Evolutionary conservation across 345 rosid genomes (phyloP).

Genomic region (Erucastrum elatum): DNA sequence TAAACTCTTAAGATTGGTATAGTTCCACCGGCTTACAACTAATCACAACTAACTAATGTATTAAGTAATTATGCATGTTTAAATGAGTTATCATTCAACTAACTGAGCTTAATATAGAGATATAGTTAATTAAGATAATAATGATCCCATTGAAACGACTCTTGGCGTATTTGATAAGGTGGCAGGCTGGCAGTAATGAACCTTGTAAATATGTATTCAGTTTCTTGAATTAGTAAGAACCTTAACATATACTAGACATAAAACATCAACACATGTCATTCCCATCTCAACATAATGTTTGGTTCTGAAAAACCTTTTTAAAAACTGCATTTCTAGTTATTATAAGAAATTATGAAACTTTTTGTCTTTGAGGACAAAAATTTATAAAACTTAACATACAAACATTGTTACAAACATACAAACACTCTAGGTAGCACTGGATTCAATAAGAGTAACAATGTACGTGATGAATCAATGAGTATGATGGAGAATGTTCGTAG

Average conservation of each 20-base stretch:
- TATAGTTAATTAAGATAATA: constrained; percentile 13
- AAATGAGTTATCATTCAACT: constrained; percentile 5
- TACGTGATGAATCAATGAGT: not conserved
- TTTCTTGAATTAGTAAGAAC: constrained; percentile 26
- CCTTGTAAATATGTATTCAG: not conserved
- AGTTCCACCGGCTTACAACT: constrained; percentile 30
- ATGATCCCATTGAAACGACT: constrained; percentile 5
- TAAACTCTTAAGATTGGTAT: constrained; percentile 27
- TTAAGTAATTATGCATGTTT: not conserved
- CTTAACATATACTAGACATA: not conserved
- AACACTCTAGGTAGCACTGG: not conserved
- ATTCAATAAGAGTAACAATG: not conserved
- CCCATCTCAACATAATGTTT: constrained; percentile 1
- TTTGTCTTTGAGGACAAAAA: too few relatives aligned
- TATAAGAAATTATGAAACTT: not conserved
- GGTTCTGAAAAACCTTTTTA: not conserved
- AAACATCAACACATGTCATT: constrained; percentile 18
- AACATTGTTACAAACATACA: not conserved
- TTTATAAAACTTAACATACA: not conserved
- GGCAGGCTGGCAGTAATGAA: not conserved
- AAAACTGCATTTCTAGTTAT: not conserved
- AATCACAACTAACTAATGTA: not conserved
- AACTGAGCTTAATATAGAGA: not conserved
- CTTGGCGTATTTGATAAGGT: constrained; percentile 30
- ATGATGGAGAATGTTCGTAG: constrained; percentile 26